Evolutionary conservation across 768 basidiomycete genomes (phyloP).

Genomic region (Brasilioporus rufonigricans): DNA sequence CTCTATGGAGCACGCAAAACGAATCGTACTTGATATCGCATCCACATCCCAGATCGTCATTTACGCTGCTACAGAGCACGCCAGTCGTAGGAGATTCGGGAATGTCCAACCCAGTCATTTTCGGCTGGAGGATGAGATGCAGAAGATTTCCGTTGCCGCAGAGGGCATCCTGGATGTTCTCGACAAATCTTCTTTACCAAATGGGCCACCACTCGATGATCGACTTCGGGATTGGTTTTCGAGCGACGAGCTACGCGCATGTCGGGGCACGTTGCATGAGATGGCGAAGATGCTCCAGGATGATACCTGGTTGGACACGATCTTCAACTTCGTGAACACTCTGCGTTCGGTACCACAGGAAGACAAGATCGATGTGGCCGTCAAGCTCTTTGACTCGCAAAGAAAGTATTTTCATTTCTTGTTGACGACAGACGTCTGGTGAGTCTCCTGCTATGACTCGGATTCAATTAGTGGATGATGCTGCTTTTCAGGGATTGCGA

Average conservation of each 20-base stretch:
- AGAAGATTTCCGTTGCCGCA: constrained; percentile 2
- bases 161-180: background rate
- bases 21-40: background rate
- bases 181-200: background rate
- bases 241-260: background rate
- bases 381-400: constrained; percentile 6
- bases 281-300: constrained; percentile 9
- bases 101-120: constrained; percentile 6
- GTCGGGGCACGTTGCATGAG: constrained; percentile 2
- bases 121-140: constrained; percentile 15
- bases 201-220: constrained; percentile 5
- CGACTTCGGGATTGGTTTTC: constrained; percentile 11
- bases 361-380: constrained; percentile 5
- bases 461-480: background rate
- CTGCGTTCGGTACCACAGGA: background rate
- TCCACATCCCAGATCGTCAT: background rate
- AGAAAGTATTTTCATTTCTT: constrained; percentile 6
- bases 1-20: constrained; percentile 2
- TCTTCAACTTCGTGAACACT: background rate
- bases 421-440: constrained; percentile 9
- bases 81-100: background rate
- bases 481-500: constrained; percentile 5
- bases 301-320: background rate
- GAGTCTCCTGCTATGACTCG: background rate
- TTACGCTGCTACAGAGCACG: background rate